phyloP scores from a whole-genome alignment of 352 stramenopile genomes.

The Globisporangium viniferum region DNA sequence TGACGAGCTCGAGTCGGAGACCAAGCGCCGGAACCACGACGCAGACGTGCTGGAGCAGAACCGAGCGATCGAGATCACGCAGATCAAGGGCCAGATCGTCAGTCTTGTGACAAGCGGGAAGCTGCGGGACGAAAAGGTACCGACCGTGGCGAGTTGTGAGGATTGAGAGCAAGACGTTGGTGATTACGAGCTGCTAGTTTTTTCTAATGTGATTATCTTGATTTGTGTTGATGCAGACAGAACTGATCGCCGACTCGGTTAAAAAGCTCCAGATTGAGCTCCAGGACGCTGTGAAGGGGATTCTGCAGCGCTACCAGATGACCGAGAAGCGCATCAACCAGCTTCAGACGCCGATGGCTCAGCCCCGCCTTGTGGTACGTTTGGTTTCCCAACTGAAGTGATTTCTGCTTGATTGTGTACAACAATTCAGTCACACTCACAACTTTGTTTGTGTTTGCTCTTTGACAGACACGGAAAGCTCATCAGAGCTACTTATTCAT shows the following conservation, averaged over 20 bases:
- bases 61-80: slow-evolving; percentile 66
- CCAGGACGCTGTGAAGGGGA: slow-evolving; percentile 45
- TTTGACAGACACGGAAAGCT: slow-evolving; percentile 28
- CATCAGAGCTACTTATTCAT: slow-evolving; percentile 23
- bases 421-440: background rate
- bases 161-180: no score
- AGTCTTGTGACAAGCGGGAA: slow-evolving; percentile 59
- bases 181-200: no score
- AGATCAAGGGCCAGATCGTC: slow-evolving; percentile 73
- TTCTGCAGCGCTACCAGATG: slow-evolving; percentile 54
- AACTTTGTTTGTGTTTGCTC: background rate
- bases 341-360: slow-evolving; percentile 42
- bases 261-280: slow-evolving; percentile 66
- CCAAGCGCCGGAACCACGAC: slow-evolving; percentile 68
- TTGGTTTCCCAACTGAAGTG: slow-evolving; percentile 2
- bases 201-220: background rate
- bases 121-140: slow-evolving; percentile 66
- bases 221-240: slow-evolving; percentile 18
- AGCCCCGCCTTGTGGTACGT: slow-evolving; percentile 45
- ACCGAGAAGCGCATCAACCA: slow-evolving; percentile 62
- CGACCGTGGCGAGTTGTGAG: background rate
- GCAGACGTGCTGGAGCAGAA: slow-evolving; percentile 75
- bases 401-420: background rate
- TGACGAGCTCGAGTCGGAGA: slow-evolving; percentile 68
- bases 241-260: slow-evolving; percentile 51